phyloP scores from a whole-genome alignment of 2,329 filamentous ascomycete species.

The Nemania sp. region DNA sequence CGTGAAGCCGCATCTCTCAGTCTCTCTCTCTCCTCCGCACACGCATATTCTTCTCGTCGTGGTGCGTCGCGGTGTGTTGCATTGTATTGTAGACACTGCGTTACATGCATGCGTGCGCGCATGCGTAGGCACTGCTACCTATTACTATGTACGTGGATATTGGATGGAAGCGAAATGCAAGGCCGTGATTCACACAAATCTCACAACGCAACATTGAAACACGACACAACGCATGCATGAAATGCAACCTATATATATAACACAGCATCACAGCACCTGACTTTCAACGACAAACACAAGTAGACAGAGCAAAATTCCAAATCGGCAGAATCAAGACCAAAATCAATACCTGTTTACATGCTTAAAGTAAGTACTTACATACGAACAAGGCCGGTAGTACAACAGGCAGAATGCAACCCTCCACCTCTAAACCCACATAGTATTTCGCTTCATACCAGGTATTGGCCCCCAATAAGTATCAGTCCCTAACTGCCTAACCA shows the following conservation, averaged over 20 bases:
- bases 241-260: neutral
- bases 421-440: slow-evolving; percentile 6
- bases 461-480: neutral
- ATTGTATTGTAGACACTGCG: neutral
- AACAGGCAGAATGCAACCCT: slow-evolving; percentile 19
- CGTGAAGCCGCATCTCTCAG: neutral
- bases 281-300: no score
- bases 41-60: neutral
- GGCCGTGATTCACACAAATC: neutral
- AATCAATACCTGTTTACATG: no score
- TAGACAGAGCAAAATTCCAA: no score
- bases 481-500: neutral
- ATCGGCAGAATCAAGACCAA: no score
- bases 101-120: neutral
- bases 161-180: neutral
- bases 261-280: slow-evolving; percentile 1
- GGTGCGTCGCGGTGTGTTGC: neutral
- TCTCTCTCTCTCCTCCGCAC: neutral
- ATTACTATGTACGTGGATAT: neutral
- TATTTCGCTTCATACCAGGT: no score
- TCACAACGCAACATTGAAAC: neutral
- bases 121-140: no score
- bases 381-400: neutral
- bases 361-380: neutral
- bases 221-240: neutral